Evolutionary conservation across 192 early-diverging fungal species (phyloP), one percentile per base, ranked within the genome.

Genomic region (Lunasporangiospora selenospora): DNA sequence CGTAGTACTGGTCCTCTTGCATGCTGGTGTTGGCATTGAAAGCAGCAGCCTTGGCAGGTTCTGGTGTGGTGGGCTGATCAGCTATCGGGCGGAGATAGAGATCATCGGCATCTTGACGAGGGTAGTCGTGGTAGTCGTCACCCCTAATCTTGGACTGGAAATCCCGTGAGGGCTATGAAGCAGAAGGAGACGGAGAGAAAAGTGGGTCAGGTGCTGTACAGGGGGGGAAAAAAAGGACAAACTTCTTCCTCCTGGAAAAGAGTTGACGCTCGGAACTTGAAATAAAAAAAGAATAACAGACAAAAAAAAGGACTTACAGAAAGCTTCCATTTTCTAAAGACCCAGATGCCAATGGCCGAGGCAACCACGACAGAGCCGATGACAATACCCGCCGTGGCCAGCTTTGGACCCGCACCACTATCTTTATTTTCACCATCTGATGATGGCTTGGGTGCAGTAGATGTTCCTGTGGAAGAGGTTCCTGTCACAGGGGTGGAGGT

Each of bases 251-350:
- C 37, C 13, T 32, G 24, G 24, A 24, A 7, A 16, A 29, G 19
- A 26, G 15, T 15, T 45, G 26, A 48, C 48, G 48, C n/a, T 18
- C 11, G 12, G 48, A 13, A 29, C 45, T 13, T 42, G 39, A 40
- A 40, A 13, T 11, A 40, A 11, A 40, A 13, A 40, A n/a, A 11
- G n/a, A 40, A 40, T 11, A 29, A 48, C 21, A 31, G 18, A 32
- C 12, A 42, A 23, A 48, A 53, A 29, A 43, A 44, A 21, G 29
- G 6, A 70, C 67, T 50, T 81, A 81, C 78, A 40, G 73, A 66
- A 21, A 80, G 66, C 61, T 81, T 81, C 77, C 78, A 81, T 66
- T 81, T 81, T 71, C 77, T 69, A 57, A 80, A 81, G 44, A 81
- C 75, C 77, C 78, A 81, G 54, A 81, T 78, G 18, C 78, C 79